Percentiles rank a stretch among this genome's conserved stretches.
These are phyloP conservation scores for Phytophthora sansomeana DNA, from an alignment of 352 stramenopile genomes.

Conservation along the genomic window DNA sequence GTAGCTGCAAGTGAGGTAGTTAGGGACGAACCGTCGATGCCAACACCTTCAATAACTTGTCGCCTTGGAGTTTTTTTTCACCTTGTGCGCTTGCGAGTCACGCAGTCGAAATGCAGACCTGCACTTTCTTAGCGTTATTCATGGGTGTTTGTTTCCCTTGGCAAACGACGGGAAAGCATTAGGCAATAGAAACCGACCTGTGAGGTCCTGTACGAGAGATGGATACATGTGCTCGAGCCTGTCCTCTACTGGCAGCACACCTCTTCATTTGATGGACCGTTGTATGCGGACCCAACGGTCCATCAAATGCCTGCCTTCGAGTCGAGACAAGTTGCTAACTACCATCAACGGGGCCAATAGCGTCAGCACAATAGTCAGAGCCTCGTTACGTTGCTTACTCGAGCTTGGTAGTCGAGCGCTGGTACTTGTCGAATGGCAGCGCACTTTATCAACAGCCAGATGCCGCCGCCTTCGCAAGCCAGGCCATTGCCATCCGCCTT, in stretches of 20 bases:
- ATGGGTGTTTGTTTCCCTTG: too few species aligned
- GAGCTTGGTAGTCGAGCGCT: neutral
- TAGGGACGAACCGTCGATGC: too few species aligned
- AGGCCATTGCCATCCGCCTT: neutral
- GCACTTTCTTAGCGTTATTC: too few species aligned
- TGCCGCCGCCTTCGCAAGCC: neutral
- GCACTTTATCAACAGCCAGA: neutral
- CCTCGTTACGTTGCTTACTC: neutral
- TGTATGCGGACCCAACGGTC: slow-evolving; percentile 4
- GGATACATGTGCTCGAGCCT: slow-evolving; percentile 4
- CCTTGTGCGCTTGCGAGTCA: too few species aligned
- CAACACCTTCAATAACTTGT: too few species aligned
- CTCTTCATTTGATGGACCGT: slow-evolving; percentile 1
- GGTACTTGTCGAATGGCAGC: neutral
- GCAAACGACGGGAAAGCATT: neutral
- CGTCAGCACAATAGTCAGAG: neutral
- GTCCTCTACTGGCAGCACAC: slow-evolving; percentile 4
- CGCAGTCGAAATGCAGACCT: too few species aligned
- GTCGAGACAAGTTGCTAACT: neutral
- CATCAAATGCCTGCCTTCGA: neutral
- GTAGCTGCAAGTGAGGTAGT: too few species aligned
- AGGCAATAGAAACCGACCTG: slow-evolving; percentile 4
- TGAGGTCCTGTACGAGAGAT: neutral
- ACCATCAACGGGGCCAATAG: slow-evolving; percentile 2
- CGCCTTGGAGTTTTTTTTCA: too few species aligned